Base-by-base conservation (phyloP, 495 filamentous ascomycete genomes). In the Extremus antarcticus region DNA sequence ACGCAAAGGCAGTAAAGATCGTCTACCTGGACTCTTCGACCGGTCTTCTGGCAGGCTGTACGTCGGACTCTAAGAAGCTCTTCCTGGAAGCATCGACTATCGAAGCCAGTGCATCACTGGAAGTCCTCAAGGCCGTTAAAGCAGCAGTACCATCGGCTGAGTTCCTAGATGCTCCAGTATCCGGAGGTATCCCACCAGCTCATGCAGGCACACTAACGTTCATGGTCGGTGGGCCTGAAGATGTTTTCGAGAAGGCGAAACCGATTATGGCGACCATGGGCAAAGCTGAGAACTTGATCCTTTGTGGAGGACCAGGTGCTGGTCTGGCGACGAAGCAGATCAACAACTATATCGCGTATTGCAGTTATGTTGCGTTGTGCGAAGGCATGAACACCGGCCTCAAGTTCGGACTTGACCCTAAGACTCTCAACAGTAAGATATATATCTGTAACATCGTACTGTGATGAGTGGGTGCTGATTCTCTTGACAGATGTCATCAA, bases 201-300 rank as follows among this genome's bases (percentile, higher is more conserved):
- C 46, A 48, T 25, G 46, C 46, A 4, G 46, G 46, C 3, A 48
- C 46, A 24, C 24, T 48, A 7, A 48, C 46, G 19, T 48, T 48
- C 46, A 48, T 48, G 46, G 46, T 48, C 25, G 46, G 46, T 24
- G 46, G 46, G 8, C 23, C 46, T 15, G 23, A 48, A 17, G 46
- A 48, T 25, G 46, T 48, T 21, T 48, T 48, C 46, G 46, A 48
- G 24, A 48, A 48, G 23, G 46, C 46, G 46, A 48, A 25, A 25
- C 46, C 46, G 9, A 25, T 48, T 25, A 48, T 48, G 46, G 9
- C 46, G 21, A 48, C 46, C 17, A 48, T 48, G 46, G 46, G 46
- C 19, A 48, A 48, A 17, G 9, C 46, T 20, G 46, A 48, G 46
- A 48, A 48, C 20, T 20, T 48, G 24, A 48, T 48, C 17, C 46